These are phyloP conservation scores for Yarrowia alimentaria DNA, from an alignment of 805 yeast genomes.

Conservation along the genomic window DNA sequence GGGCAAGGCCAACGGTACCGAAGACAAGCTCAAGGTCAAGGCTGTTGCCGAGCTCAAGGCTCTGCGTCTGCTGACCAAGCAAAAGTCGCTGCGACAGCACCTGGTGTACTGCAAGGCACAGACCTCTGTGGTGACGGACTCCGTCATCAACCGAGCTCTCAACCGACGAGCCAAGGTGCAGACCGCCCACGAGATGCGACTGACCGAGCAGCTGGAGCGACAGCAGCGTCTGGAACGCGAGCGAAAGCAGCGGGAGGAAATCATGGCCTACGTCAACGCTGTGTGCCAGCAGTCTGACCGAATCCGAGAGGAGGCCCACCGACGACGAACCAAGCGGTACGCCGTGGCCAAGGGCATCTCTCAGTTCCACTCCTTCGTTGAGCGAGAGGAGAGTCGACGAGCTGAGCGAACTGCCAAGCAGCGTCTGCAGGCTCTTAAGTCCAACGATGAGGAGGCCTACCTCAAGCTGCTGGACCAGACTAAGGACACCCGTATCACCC, in stretches of 20 bases:
- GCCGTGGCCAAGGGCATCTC: conserved; percentile 41
- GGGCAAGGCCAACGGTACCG: conserved; percentile 38
- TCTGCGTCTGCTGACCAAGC: conserved; percentile 71
- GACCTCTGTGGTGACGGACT: conserved; percentile 50
- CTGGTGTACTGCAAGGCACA: conserved; percentile 72
- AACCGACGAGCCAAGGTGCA: conserved; percentile 70
- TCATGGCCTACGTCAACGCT: conserved; percentile 37
- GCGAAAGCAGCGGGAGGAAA: conserved; percentile 40
- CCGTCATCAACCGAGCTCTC: conserved; percentile 80
- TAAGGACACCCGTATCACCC: conserved; percentile 96
- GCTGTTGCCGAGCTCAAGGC: conserved; percentile 58
- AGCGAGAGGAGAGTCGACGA: conserved; percentile 84
- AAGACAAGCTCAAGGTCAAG: conserved; percentile 42
- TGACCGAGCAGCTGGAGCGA: conserved; percentile 51
- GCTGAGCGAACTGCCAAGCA: conserved; percentile 94
- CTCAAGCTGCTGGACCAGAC: conserved; percentile 93
- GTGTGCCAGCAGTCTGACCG: conserved; percentile 36
- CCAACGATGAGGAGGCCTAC: conserved; percentile 97
- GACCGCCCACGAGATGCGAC: conserved; percentile 59
- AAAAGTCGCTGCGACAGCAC: conserved; percentile 82
- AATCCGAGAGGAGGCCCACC: conserved; percentile 34
- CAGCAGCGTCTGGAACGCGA: conserved; percentile 45
- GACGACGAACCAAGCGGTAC: conserved; percentile 31
- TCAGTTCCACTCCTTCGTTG: conserved; percentile 68
- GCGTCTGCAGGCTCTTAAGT: conserved; percentile 93